These are phyloP conservation scores for Periglandula ipomoeae DNA, from an alignment of 2,329 filamentous ascomycete genomes.

Conservation along the genomic window DNA sequence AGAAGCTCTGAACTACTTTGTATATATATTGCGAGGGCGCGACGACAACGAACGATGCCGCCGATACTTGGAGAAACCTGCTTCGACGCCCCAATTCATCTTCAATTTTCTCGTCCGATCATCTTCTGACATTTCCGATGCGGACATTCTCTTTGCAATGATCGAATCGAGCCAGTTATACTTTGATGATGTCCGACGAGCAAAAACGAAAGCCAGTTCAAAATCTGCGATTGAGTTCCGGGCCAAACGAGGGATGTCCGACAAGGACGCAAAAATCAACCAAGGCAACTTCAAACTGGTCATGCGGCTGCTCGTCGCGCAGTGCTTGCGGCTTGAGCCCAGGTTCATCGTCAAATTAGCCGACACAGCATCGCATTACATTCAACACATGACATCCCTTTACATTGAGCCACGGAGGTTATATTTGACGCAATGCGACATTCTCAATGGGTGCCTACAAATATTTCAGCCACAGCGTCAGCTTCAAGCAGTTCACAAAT, in stretches of 20 bases:
- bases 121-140: slow-evolving; percentile 15
- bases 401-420: slow-evolving; percentile 10
- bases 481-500: slow-evolving; percentile 15
- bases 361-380: slow-evolving; percentile 17
- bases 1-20: slow-evolving; percentile 16
- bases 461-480: slow-evolving; percentile 18
- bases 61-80: slow-evolving; percentile 19
- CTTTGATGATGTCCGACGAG: slow-evolving; percentile 3
- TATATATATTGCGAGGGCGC: slow-evolving; percentile 20
- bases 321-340: slow-evolving; percentile 24
- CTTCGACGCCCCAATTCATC: slow-evolving; percentile 19
- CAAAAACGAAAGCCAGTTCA: too few relatives aligned
- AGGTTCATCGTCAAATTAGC: slow-evolving; percentile 23
- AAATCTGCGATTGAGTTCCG: slow-evolving; percentile 2
- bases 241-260: not conserved
- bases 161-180: slow-evolving; percentile 17
- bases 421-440: slow-evolving; percentile 19
- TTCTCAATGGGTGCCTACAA: slow-evolving; percentile 22
- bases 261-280: slow-evolving; percentile 5
- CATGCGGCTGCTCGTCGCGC: slow-evolving; percentile 18
- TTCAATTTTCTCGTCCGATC: slow-evolving; percentile 21
- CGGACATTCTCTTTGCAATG: slow-evolving; percentile 16
- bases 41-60: slow-evolving; percentile 23
- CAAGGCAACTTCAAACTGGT: slow-evolving; percentile 16
- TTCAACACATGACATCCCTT: slow-evolving; percentile 14